Evolutionary conservation across 306 rosid genomes (phyloP).

Genomic region (Carpinus fangiana): DNA sequence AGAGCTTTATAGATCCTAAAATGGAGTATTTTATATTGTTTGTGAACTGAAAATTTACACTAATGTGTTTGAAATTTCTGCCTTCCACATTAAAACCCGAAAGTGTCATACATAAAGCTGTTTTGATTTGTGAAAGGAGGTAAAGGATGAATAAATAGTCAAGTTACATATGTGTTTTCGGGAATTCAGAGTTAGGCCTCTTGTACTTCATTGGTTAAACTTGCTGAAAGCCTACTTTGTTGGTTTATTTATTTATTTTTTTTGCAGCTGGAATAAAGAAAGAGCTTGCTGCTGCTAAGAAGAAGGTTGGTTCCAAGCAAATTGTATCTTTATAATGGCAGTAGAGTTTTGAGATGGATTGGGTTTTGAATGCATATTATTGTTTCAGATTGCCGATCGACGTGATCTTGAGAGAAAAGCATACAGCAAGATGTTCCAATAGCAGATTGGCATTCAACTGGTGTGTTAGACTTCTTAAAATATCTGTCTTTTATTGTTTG

Average conservation of each 20-base stretch:
- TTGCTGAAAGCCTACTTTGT: constrained; percentile 24
- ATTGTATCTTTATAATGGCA: background rate
- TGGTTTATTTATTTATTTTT: constrained; percentile 28
- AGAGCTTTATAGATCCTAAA: background rate
- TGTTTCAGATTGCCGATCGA: constrained; percentile 69
- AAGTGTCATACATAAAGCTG: too few relatives aligned
- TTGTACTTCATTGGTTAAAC: background rate
- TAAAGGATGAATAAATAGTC: background rate
- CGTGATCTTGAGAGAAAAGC: constrained; percentile 73
- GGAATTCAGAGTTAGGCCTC: background rate
- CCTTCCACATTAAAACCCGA: background rate
- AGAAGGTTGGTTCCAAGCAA: constrained; percentile 51
- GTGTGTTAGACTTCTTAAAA: constrained; percentile 15
- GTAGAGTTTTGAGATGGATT: background rate
- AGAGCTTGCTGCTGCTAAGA: constrained; percentile 75
- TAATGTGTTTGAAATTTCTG: background rate
- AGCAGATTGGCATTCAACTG: constrained; percentile 33
- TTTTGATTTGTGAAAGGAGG: too few relatives aligned
- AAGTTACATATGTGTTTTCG: background rate
- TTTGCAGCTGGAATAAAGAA: constrained; percentile 82
- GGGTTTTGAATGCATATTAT: constrained; percentile 5
- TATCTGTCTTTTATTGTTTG: background rate
- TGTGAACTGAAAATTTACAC: background rate
- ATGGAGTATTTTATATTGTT: background rate
- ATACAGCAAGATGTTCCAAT: constrained; percentile 79